Evolutionary conservation across 768 basidiomycete species (phyloP).

Genomic region (Artomyces pyxidatus): DNA sequence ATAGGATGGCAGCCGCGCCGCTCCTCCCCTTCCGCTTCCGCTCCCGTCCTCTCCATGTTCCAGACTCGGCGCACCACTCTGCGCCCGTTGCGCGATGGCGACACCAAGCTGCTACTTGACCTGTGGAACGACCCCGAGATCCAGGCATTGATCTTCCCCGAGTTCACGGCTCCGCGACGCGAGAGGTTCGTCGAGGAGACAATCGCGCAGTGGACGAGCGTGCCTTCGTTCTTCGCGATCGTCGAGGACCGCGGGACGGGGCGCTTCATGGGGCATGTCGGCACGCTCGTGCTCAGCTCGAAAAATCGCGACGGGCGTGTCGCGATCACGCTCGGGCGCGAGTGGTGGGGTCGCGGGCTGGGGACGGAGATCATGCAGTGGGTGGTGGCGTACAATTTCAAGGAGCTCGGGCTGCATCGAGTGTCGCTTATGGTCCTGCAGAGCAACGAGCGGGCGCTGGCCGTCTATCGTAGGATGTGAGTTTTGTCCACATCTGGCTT

Average conservation of each 20-base stretch:
- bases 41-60: neutral
- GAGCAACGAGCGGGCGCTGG: constrained; percentile 7
- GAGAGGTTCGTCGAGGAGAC: constrained; percentile 6
- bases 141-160: constrained; percentile 7
- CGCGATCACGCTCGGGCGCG: constrained; percentile 5
- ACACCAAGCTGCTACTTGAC: constrained; percentile 2
- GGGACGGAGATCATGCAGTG: constrained; percentile 11
- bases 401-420: constrained; percentile 4
- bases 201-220: neutral
- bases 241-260: constrained; percentile 10
- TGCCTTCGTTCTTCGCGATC: constrained; percentile 2
- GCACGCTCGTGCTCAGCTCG: neutral
- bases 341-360: constrained; percentile 11
- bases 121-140: constrained; percentile 11
- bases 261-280: constrained; percentile 8
- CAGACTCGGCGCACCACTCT: neutral
- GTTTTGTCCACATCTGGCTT: neutral
- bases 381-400: constrained; percentile 5
- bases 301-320: constrained; percentile 1
- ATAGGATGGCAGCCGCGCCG: too few species aligned
- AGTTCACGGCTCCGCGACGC: neutral
- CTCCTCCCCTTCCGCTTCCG: neutral
- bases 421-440: constrained; percentile 4
- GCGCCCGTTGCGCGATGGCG: neutral
- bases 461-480: constrained; percentile 6